Conservation (phyloP, 208 protist genomes). For the Trichomonas vaginalis region DNA sequence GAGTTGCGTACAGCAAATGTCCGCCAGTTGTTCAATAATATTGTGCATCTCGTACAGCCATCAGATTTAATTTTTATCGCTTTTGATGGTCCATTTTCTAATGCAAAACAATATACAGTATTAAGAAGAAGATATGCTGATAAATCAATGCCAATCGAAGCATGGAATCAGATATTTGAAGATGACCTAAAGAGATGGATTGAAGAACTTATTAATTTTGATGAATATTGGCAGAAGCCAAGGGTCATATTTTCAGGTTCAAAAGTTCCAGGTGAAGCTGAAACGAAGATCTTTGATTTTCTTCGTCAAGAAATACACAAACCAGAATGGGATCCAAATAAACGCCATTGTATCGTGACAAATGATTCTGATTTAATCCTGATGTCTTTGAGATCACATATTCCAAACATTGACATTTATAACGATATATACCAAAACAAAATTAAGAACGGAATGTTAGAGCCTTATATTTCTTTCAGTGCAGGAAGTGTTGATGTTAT, state of each 20-base stretch:
- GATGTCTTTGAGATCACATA: not conserved
- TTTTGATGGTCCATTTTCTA: not conserved
- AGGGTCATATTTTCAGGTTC: not conserved
- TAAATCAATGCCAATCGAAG: not conserved
- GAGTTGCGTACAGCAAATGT: no score
- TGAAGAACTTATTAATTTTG: not conserved
- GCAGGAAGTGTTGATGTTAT: not conserved
- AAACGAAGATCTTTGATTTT: not conserved
- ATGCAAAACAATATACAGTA: not conserved
- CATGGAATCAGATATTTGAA: not conserved
- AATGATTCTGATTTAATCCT: not conserved
- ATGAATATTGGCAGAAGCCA: not conserved
- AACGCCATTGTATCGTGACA: not conserved
- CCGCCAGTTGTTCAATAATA: not conserved
- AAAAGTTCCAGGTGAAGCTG: not conserved
- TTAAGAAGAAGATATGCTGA: not conserved
- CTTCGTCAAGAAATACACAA: not conserved
- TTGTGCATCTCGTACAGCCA: not conserved
- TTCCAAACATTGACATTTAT: not conserved
- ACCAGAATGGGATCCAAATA: not conserved
- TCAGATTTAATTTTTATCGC: not conserved
- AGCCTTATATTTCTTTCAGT: not conserved
- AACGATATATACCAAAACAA: constrained; percentile 24
- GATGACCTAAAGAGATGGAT: not conserved
- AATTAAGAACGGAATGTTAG: no score